A percentile compares a stretch with the other conserved stretches of the same genome.
Conservation (phyloP, 2,329 filamentous ascomycete genomes). For the Pseudogymnoascus sp. region DNA sequence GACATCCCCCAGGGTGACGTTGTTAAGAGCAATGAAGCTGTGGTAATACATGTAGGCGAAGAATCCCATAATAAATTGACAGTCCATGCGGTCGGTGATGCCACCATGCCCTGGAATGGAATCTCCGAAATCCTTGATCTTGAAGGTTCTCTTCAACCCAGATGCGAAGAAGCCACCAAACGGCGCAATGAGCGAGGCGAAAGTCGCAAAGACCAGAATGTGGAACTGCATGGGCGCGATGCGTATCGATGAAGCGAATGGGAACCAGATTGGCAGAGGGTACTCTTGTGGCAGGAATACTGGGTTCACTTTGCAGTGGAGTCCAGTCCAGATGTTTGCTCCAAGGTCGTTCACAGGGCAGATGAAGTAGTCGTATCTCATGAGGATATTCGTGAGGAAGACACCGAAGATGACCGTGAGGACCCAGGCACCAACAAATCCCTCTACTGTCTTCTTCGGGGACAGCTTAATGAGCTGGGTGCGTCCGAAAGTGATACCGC, state of each 20-base stretch:
- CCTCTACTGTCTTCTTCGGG: slow-evolving; percentile 98
- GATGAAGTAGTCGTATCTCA: slow-evolving; percentile 93
- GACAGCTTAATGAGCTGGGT: slow-evolving; percentile 97
- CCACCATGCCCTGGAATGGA: slow-evolving; percentile 96
- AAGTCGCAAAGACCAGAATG: slow-evolving; percentile 80
- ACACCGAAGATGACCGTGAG: slow-evolving; percentile 86
- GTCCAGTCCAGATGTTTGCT: slow-evolving; percentile 82
- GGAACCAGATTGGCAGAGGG: slow-evolving; percentile 63
- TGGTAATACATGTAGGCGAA: slow-evolving; percentile 99
- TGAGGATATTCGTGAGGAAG: slow-evolving; percentile 72
- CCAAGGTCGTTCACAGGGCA: slow-evolving; percentile 96
- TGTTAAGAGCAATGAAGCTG: slow-evolving; percentile 87
- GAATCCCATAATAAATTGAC: slow-evolving; percentile 99
- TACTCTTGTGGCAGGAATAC: slow-evolving; percentile 78
- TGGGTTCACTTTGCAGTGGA: slow-evolving; percentile 84
- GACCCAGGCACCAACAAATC: slow-evolving; percentile 92
- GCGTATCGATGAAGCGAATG: slow-evolving; percentile 63
- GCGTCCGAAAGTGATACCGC: slow-evolving; percentile 91
- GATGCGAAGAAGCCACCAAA: slow-evolving; percentile 99
- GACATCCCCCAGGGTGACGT: slow-evolving; percentile 74
- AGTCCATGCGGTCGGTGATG: slow-evolving; percentile 99
- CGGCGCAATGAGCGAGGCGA: slow-evolving; percentile 91
- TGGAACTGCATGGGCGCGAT: slow-evolving; percentile 90
- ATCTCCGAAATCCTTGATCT: slow-evolving; percentile 99
- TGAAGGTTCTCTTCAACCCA: slow-evolving; percentile 95